A percentile compares a stretch with the other conserved stretches of the same genome.
phyloP scores from a whole-genome alignment of 73 alveolate species.

The Diophrys sp. region DNA sequence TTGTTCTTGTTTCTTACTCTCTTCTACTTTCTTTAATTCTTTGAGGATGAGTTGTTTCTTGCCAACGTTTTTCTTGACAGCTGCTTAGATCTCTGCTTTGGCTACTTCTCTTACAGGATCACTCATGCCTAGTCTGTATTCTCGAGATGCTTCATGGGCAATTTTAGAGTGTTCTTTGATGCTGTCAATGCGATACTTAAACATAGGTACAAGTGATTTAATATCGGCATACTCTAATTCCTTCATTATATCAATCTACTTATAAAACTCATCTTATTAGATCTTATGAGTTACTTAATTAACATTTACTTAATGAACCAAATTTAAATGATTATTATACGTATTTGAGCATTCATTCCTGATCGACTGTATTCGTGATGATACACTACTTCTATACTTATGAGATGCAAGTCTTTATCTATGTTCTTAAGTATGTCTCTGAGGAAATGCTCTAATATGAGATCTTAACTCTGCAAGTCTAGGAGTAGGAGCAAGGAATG shows the following conservation, averaged over 20 bases:
- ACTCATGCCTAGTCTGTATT: slow-evolving; percentile 19
- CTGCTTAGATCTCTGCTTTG: slow-evolving; percentile 21
- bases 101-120: slow-evolving; percentile 48
- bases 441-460: too few relatives aligned
- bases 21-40: background rate
- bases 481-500: too few relatives aligned
- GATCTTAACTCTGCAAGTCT: too few relatives aligned
- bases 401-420: too few relatives aligned
- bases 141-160: background rate
- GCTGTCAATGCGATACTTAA: background rate
- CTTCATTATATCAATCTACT: background rate
- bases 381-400: too few relatives aligned
- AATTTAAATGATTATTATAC: too few relatives aligned
- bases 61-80: slow-evolving; percentile 45
- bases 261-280: background rate
- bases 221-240: background rate
- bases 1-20: background rate
- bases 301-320: background rate
- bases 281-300: too few relatives aligned
- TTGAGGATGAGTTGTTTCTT: slow-evolving; percentile 17
- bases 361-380: too few relatives aligned
- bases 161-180: background rate
- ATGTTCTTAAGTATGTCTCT: too few relatives aligned
- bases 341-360: too few relatives aligned
- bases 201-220: background rate